A percentile compares a stretch with the other conserved stretches of the same genome.
phyloP scores from a whole-genome alignment of 2,329 filamentous ascomycete genomes.

The Clonostachys rosea region DNA sequence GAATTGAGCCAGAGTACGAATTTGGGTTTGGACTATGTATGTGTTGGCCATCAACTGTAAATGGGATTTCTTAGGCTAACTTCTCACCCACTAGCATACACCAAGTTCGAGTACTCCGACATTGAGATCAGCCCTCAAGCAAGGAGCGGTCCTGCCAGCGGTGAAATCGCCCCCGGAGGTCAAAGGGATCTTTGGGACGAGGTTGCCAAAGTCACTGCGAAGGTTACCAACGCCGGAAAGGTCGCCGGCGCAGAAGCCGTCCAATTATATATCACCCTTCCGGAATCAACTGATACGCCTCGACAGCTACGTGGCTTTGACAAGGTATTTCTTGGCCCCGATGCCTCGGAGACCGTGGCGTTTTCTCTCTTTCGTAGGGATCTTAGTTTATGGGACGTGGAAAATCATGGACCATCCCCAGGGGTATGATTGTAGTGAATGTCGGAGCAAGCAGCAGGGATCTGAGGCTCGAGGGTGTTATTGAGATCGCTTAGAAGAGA shows the following conservation, averaged over 20 bases:
- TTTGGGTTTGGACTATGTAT: constrained; percentile 70
- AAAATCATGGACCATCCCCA: constrained; percentile 48
- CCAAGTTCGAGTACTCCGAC: constrained; percentile 57
- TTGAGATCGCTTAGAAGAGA: constrained; percentile 15
- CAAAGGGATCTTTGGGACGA: constrained; percentile 38
- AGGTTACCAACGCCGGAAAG: constrained; percentile 59
- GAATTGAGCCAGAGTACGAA: constrained; percentile 59
- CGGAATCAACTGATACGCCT: constrained; percentile 27
- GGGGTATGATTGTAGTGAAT: constrained; percentile 32
- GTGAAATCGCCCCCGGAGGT: constrained; percentile 34
- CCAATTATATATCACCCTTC: constrained; percentile 46
- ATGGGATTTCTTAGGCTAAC: neutral
- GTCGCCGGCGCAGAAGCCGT: constrained; percentile 42
- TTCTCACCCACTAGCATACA: constrained; percentile 50
- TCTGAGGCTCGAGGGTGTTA: constrained; percentile 26
- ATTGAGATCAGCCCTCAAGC: constrained; percentile 29
- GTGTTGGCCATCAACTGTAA: neutral
- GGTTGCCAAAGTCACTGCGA: constrained; percentile 47
- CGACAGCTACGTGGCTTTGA: constrained; percentile 58
- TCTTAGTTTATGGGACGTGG: constrained; percentile 62
- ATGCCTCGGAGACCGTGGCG: constrained; percentile 45
- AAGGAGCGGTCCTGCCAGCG: constrained; percentile 30
- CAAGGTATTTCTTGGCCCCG: constrained; percentile 54
- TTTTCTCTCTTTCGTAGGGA: constrained; percentile 55
- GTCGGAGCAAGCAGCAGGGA: constrained; percentile 43